Evolutionary conservation across 2,329 filamentous ascomycete species (phyloP), one percentile per base, ranked within the genome.

Genomic region (Aureobasidium sp.): DNA sequence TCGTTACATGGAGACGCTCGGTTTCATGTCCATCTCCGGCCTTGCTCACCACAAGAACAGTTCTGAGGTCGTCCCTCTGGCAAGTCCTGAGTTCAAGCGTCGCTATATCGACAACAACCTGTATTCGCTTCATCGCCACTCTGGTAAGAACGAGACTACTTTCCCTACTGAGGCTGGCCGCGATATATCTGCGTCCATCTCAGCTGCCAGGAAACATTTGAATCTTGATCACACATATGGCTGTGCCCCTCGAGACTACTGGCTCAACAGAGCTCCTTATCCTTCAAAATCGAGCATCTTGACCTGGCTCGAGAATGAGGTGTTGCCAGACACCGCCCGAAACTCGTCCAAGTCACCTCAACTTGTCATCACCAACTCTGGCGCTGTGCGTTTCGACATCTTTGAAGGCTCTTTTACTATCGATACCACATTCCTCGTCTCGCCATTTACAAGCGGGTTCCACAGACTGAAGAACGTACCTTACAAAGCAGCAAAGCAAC

Each of bases 41-140:
- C 71, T 87, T 22, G 78, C 77, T 1, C 73, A 74, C 27, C 72
- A 71, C 6, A 74, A 68, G 22, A 71, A 71, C 64, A 66, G 68
- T 36, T 64, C 29, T 65, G 66, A 61, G 8, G 67, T 66, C 58
- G 71, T 70, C 0, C 62, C 75, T 0, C 66, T 72, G 4, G 15
- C 8, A 8, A 42, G 15, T n/a, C 14, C 45, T 1, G 70, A 74
- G 6, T 97, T 96, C 71, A 81, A 82, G 59, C 84, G 93, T 49
- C 84, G 87, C 63, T 97, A 97, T 74, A 93, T 97, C 64, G 93
- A 97, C 76, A 97, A 92, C 76, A 97, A 97, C 68, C 79, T 97
- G 0, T 89, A 85, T 64, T 94, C 91, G 0, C 82, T 95, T 63
- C 83, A 92, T 68, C 83, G 94, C 69, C 93, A 97, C 72, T 90